Conservation (phyloP, 2,329 filamentous ascomycete species). For the Biscogniauxia mediterranea region DNA sequence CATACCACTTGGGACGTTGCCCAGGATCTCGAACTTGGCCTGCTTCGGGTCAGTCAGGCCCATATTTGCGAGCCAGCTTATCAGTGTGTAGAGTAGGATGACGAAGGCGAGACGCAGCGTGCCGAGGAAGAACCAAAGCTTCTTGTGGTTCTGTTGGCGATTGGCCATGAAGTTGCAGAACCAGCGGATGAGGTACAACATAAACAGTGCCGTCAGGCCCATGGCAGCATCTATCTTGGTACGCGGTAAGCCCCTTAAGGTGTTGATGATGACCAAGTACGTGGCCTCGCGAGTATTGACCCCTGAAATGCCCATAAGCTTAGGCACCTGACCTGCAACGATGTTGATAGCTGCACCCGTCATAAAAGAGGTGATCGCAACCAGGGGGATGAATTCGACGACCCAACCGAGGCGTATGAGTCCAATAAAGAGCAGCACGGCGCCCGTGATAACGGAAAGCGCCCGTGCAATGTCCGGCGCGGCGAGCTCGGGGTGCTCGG, state of each 20-base stretch:
- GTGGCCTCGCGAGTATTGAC: constrained; percentile 49
- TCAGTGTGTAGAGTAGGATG: constrained; percentile 75
- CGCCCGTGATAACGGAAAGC: constrained; percentile 47
- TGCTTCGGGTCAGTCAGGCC: constrained; percentile 48
- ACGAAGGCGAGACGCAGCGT: constrained; percentile 79
- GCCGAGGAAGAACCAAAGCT: constrained; percentile 74
- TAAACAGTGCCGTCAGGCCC: constrained; percentile 64
- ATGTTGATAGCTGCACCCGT: constrained; percentile 53
- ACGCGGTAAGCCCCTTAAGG: constrained; percentile 43
- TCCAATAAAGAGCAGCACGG: constrained; percentile 49
- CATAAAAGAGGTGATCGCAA: constrained; percentile 54
- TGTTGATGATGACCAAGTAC: constrained; percentile 51
- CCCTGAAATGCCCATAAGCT: constrained; percentile 49
- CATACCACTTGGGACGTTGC: constrained; percentile 66
- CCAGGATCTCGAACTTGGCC: constrained; percentile 63
- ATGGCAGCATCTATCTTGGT: constrained; percentile 69
- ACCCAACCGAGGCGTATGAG: constrained; percentile 52
- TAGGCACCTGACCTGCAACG: constrained; percentile 47
- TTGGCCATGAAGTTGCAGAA: constrained; percentile 63
- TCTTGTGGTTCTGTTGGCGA: constrained; percentile 63
- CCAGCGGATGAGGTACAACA: constrained; percentile 67
- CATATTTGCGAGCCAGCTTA: constrained; percentile 70
- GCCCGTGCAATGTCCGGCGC: constrained; percentile 45
- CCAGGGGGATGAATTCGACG: constrained; percentile 53
- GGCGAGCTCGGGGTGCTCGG: constrained; percentile 37